phyloP scores from a whole-genome alignment of 2,329 filamentous ascomycete species.

The Knufia petricola region DNA sequence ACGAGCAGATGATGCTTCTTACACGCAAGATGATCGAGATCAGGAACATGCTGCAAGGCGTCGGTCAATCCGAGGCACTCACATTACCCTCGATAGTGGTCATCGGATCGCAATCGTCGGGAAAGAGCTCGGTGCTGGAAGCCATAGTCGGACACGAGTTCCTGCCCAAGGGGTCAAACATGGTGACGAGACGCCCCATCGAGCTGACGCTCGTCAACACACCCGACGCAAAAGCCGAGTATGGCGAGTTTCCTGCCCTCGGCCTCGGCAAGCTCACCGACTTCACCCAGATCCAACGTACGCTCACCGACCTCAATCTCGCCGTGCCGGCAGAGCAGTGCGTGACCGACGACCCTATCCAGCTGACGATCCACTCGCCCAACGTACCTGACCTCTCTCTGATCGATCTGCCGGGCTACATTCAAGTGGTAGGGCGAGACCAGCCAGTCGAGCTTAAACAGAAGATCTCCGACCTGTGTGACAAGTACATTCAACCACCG shows the following conservation, averaged over 20 bases:
- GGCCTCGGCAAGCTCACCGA: slow-evolving; percentile 84
- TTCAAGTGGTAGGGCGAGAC: slow-evolving; percentile 85
- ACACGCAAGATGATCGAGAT: slow-evolving; percentile 99
- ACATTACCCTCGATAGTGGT: slow-evolving; percentile 97
- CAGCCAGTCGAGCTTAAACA: slow-evolving; percentile 87
- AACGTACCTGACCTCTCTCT: slow-evolving; percentile 91
- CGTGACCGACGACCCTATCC: slow-evolving; percentile 93
- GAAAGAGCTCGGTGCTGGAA: slow-evolving; percentile 94
- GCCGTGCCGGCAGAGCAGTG: slow-evolving; percentile 86
- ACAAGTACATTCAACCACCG: slow-evolving; percentile 93
- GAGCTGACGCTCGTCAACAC: slow-evolving; percentile 95
- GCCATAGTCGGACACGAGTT: slow-evolving; percentile 98
- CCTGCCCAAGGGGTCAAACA: slow-evolving; percentile 92
- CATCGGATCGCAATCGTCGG: slow-evolving; percentile 94
- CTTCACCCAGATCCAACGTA: slow-evolving; percentile 84
- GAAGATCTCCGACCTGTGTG: slow-evolving; percentile 90
- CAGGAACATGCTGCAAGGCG: slow-evolving; percentile 75
- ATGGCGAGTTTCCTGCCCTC: slow-evolving; percentile 90
- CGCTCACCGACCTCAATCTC: slow-evolving; percentile 85
- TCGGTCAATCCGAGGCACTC: slow-evolving; percentile 82
- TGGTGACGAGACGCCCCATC: slow-evolving; percentile 93
- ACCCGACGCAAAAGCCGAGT: slow-evolving; percentile 74
- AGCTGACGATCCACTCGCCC: slow-evolving; percentile 88
- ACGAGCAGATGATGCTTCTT: slow-evolving; percentile 99
- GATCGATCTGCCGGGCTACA: slow-evolving; percentile 94